Conservation (phyloP, 2,329 filamentous ascomycete genomes). For the Periconia macrospinosa region DNA sequence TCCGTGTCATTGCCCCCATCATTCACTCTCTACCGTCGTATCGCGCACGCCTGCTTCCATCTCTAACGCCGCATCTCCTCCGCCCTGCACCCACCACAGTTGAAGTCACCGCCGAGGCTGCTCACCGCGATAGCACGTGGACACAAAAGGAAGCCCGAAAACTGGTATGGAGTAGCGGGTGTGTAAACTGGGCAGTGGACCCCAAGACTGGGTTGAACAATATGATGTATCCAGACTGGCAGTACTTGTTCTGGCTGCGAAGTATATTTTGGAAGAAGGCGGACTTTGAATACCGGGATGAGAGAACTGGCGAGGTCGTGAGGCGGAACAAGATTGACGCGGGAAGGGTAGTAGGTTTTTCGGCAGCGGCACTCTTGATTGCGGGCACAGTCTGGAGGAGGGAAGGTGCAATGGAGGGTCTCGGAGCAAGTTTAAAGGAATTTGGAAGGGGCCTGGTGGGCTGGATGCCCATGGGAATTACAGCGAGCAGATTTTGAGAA, state of each 20-base stretch:
- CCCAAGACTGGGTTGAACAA: slow-evolving; percentile 51
- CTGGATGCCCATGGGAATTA: too few species aligned
- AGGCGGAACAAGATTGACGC: slow-evolving; percentile 1
- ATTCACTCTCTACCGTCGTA: slow-evolving; percentile 35
- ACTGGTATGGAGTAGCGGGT: slow-evolving; percentile 55
- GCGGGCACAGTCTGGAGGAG: neutral
- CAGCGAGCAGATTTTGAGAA: too few species aligned
- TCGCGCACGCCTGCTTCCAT: slow-evolving; percentile 16
- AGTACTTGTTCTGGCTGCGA: slow-evolving; percentile 53
- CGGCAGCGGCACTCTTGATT: neutral
- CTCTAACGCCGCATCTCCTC: slow-evolving; percentile 25
- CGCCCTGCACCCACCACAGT: slow-evolving; percentile 28
- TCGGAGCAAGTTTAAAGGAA: too few species aligned
- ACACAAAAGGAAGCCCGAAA: slow-evolving; percentile 47
- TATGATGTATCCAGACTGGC: slow-evolving; percentile 57
- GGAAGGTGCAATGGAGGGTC: neutral
- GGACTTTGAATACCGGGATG: slow-evolving; percentile 43
- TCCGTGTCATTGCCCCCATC: slow-evolving; percentile 48
- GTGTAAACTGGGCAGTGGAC: slow-evolving; percentile 57
- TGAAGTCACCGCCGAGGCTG: slow-evolving; percentile 42
- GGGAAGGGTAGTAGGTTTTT: neutral
- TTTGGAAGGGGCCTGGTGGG: too few species aligned
- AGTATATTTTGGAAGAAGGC: slow-evolving; percentile 49
- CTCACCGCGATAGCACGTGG: slow-evolving; percentile 38
- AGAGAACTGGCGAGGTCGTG: slow-evolving; percentile 20